A percentile compares a stretch with the other conserved stretches of the same genome.
phyloP scores from a whole-genome alignment of 345 rosid species.

The Ceriops decandra region DNA sequence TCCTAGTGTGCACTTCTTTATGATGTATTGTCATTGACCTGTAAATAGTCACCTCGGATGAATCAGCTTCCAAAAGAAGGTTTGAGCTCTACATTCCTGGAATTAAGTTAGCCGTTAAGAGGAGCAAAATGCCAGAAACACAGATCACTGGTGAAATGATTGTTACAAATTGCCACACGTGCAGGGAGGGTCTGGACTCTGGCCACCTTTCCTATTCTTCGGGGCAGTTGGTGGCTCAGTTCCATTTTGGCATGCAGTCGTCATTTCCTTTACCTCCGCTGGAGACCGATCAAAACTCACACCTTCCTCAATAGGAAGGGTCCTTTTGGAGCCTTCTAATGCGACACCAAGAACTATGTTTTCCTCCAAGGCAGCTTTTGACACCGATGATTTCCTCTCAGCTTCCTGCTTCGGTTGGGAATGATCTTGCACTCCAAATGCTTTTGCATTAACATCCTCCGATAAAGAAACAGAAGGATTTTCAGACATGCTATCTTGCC shows the following conservation, averaged over 20 bases:
- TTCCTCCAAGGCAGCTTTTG: slow-evolving; percentile 63
- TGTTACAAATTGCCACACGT: slow-evolving; percentile 29
- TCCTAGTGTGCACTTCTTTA: too few species aligned
- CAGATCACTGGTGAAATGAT: neutral
- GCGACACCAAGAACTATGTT: slow-evolving; percentile 86
- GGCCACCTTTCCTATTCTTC: slow-evolving; percentile 52
- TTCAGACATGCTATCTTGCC: slow-evolving; percentile 20
- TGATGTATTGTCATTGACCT: too few species aligned
- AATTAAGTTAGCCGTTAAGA: neutral
- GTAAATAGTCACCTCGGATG: too few species aligned
- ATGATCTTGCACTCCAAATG: slow-evolving; percentile 20
- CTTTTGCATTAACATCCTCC: slow-evolving; percentile 29
- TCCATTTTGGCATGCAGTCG: slow-evolving; percentile 38
- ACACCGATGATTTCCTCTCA: slow-evolving; percentile 29
- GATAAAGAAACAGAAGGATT: slow-evolving; percentile 18
- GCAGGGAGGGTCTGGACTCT: slow-evolving; percentile 29
- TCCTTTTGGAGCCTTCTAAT: slow-evolving; percentile 76
- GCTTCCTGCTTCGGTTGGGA: slow-evolving; percentile 32
- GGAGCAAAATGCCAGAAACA: slow-evolving; percentile 1
- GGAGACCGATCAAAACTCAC: slow-evolving; percentile 27
- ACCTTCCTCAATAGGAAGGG: slow-evolving; percentile 80
- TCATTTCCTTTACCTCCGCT: slow-evolving; percentile 45
- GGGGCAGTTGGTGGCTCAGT: slow-evolving; percentile 34
- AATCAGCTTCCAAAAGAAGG: neutral
- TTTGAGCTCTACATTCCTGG: neutral